These are phyloP conservation scores for Oenanthe javanica DNA, from an alignment of 140 eudicot species.

Conservation along the genomic window DNA sequence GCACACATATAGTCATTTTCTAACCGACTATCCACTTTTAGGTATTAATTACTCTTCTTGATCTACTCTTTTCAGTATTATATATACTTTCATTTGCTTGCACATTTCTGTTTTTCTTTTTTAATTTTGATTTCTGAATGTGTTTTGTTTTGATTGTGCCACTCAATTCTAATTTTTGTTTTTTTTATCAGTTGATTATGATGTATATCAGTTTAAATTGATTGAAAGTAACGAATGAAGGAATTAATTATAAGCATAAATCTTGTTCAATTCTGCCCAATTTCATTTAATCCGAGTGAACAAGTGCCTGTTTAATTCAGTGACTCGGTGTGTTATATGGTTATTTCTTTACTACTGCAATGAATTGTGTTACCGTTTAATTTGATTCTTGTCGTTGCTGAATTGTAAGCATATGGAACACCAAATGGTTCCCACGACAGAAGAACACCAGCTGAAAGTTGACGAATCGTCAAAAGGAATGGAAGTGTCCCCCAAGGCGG, in stretches of 20 bases:
- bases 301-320: background rate
- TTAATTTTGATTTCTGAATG: too few species aligned
- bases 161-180: too few species aligned
- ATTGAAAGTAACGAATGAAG: too few species aligned
- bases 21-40: background rate
- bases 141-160: too few species aligned
- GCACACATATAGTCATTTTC: background rate
- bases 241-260: too few species aligned
- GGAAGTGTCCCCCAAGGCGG: slow-evolving; percentile 5
- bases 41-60: background rate
- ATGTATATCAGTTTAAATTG: too few species aligned
- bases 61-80: too few species aligned
- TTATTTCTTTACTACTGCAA: background rate
- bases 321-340: background rate
- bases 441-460: slow-evolving; percentile 23
- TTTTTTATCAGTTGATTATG: too few species aligned
- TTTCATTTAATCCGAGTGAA: too few species aligned
- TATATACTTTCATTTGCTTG: too few species aligned
- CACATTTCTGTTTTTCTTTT: too few species aligned
- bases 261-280: too few species aligned
- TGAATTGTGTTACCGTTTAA: background rate
- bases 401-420: slow-evolving; percentile 38
- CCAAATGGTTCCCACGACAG: slow-evolving; percentile 18
- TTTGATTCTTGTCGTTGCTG: background rate
- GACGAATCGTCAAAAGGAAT: slow-evolving; percentile 23